Percentiles rank a stretch among this genome's conserved stretches.
Conservation (phyloP, 345 rosid genomes). For the Rhodomyrtus tomentosa region DNA sequence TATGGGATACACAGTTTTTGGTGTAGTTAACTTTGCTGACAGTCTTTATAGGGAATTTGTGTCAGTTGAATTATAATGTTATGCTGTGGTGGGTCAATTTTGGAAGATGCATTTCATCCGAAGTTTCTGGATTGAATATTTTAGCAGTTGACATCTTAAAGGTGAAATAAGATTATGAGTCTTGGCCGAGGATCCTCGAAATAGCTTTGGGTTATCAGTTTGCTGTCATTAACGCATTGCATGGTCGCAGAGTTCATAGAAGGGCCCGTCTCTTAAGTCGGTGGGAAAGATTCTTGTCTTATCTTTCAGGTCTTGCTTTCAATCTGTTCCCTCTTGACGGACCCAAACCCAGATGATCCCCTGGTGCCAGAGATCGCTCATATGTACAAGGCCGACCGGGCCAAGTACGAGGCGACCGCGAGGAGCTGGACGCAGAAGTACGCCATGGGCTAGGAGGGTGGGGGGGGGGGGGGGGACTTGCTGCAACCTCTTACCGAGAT, state of each 20-base stretch:
- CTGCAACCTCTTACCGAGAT: background rate
- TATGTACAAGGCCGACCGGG: conserved; percentile 14
- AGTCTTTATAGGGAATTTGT: background rate
- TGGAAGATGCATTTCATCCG: background rate
- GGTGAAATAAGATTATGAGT: background rate
- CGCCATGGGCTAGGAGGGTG: conserved; percentile 9
- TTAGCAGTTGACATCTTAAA: background rate
- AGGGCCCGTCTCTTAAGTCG: conserved; percentile 1
- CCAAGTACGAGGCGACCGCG: conserved; percentile 17
- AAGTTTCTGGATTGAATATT: background rate
- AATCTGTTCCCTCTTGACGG: conserved; percentile 16
- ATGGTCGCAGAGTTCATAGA: background rate
- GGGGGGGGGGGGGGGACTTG: background rate
- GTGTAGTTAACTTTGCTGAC: background rate
- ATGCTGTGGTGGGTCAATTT: background rate
- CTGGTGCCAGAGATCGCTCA: conserved; percentile 18
- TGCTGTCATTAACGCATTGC: background rate
- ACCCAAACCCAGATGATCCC: conserved; percentile 17
- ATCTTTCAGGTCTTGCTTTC: conserved; percentile 12
- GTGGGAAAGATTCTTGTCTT: conserved; percentile 10
- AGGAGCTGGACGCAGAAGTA: conserved; percentile 27
- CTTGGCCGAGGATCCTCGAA: background rate
- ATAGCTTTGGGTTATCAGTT: background rate
- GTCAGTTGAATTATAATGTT: background rate
- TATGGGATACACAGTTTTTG: background rate